A percentile compares a stretch with the other conserved stretches of the same genome.
These are phyloP conservation scores for Talaromyces liani DNA, from an alignment of 495 filamentous ascomycete genomes.

Conservation along the genomic window DNA sequence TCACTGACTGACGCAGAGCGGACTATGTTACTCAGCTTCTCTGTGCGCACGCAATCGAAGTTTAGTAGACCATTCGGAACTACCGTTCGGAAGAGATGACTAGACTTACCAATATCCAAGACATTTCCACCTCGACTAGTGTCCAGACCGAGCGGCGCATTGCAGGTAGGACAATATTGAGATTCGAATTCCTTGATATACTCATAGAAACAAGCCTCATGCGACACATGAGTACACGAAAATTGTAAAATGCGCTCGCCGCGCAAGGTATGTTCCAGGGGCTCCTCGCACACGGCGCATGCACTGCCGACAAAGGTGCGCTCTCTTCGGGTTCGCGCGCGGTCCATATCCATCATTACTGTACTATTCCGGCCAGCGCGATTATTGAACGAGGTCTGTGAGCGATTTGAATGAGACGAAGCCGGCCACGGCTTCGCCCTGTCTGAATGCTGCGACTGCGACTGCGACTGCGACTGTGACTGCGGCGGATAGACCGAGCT, in stretches of 20 bases:
- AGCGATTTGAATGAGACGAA: slow-evolving; percentile 23
- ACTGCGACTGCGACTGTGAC: not conserved
- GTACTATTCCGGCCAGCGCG: slow-evolving; percentile 54
- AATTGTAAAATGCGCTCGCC: slow-evolving; percentile 95
- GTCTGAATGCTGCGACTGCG: not conserved
- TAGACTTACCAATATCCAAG: slow-evolving; percentile 75
- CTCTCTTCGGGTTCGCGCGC: slow-evolving; percentile 75
- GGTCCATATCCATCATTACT: slow-evolving; percentile 69
- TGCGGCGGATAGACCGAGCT: not conserved
- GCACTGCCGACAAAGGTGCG: slow-evolving; percentile 91
- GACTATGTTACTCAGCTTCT: slow-evolving; percentile 93
- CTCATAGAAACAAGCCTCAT: slow-evolving; percentile 99
- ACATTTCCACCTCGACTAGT: slow-evolving; percentile 94
- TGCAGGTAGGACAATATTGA: slow-evolving; percentile 91
- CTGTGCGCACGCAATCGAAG: slow-evolving; percentile 35
- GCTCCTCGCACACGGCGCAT: slow-evolving; percentile 96
- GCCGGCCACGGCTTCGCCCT: not conserved
- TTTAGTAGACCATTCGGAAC: not conserved
- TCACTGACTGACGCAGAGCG: slow-evolving; percentile 73
- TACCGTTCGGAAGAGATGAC: slow-evolving; percentile 8
- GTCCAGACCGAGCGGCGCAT: slow-evolving; percentile 86
- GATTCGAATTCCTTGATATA: slow-evolving; percentile 94
- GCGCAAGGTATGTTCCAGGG: slow-evolving; percentile 89
- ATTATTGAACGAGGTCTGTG: slow-evolving; percentile 39
- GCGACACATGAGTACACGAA: slow-evolving; percentile 90